These are phyloP conservation scores for Thielaviopsis ethacetica DNA, from an alignment of 2,329 filamentous ascomycete species.

Conservation along the genomic window DNA sequence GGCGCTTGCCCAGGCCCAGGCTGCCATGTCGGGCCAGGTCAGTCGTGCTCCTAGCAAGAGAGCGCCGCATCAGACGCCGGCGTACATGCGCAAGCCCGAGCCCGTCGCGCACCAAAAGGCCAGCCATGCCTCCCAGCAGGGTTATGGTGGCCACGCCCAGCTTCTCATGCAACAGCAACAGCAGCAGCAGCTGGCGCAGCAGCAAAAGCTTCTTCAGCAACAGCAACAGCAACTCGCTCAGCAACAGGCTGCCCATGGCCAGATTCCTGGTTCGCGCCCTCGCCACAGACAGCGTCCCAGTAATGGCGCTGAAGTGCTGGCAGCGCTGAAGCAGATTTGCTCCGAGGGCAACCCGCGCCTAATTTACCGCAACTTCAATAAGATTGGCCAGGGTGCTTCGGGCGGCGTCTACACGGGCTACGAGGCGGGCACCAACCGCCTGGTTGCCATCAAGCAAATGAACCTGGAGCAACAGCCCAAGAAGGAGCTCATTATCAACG, in stretches of 20 bases:
- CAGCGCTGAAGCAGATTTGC: slow-evolving; percentile 75
- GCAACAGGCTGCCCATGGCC: slow-evolving; percentile 18
- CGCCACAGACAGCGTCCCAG: slow-evolving; percentile 67
- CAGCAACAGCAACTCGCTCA: slow-evolving; percentile 14
- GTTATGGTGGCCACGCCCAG: background rate
- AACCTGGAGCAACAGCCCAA: slow-evolving; percentile 96
- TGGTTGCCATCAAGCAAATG: slow-evolving; percentile 99
- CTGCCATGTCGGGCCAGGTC: slow-evolving; percentile 55
- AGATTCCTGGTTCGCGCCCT: slow-evolving; percentile 42
- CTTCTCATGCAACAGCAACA: slow-evolving; percentile 18
- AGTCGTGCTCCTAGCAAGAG: slow-evolving; percentile 61
- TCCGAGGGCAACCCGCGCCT: slow-evolving; percentile 76
- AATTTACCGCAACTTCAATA: slow-evolving; percentile 73
- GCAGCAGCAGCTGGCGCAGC: slow-evolving; percentile 17
- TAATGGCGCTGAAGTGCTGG: slow-evolving; percentile 65
- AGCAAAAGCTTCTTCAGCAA: slow-evolving; percentile 22
- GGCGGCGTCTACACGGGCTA: slow-evolving; percentile 90
- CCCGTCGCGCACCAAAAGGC: slow-evolving; percentile 1
- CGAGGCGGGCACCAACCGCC: slow-evolving; percentile 64
- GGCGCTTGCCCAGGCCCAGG: slow-evolving; percentile 63
- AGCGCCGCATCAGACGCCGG: slow-evolving; percentile 35
- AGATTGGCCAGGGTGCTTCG: slow-evolving; percentile 94
- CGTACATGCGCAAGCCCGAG: slow-evolving; percentile 20
- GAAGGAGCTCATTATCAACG: slow-evolving; percentile 98
- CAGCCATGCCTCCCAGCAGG: slow-evolving; percentile 6